A percentile compares a stretch with the other conserved stretches of the same genome.
Conservation (phyloP, 306 rosid genomes). For the Vigna angularis region DNA sequence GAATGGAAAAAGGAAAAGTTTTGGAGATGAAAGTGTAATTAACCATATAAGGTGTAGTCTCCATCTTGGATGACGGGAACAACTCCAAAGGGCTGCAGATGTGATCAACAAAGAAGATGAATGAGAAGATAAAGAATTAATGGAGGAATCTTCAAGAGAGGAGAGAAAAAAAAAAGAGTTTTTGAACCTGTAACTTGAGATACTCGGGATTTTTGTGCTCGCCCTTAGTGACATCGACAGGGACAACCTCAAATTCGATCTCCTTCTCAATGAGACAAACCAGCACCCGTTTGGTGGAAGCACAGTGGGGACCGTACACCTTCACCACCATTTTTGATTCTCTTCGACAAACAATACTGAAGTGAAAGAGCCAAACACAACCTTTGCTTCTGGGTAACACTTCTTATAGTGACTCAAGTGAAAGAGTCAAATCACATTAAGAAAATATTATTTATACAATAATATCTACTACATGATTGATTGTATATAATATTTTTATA, state of each 20-base stretch:
- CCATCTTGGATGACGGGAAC: constrained; percentile 61
- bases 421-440: too few species aligned
- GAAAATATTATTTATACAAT: too few species aligned
- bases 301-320: constrained; percentile 54
- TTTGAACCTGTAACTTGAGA: constrained; percentile 54
- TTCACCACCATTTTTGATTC: constrained; percentile 58
- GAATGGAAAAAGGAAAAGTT: background rate
- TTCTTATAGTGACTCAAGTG: background rate
- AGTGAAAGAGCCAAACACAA: background rate
- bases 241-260: constrained; percentile 55
- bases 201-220: constrained; percentile 51
- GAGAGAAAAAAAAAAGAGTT: constrained; percentile 1
- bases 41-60: constrained; percentile 55
- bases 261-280: constrained; percentile 53
- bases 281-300: constrained; percentile 49
- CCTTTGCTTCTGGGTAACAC: background rate
- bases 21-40: background rate
- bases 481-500: too few species aligned
- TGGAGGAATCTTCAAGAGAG: background rate
- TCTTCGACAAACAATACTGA: background rate
- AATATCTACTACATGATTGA: too few species aligned
- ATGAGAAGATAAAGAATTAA: constrained; percentile 8
- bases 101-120: constrained; percentile 9
- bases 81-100: constrained; percentile 52
- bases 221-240: constrained; percentile 39